Percentiles rank a stretch among this genome's conserved stretches.
These are phyloP conservation scores for Globisporangium canariense DNA, from an alignment of 352 stramenopile genomes.

Conservation along the genomic window DNA sequence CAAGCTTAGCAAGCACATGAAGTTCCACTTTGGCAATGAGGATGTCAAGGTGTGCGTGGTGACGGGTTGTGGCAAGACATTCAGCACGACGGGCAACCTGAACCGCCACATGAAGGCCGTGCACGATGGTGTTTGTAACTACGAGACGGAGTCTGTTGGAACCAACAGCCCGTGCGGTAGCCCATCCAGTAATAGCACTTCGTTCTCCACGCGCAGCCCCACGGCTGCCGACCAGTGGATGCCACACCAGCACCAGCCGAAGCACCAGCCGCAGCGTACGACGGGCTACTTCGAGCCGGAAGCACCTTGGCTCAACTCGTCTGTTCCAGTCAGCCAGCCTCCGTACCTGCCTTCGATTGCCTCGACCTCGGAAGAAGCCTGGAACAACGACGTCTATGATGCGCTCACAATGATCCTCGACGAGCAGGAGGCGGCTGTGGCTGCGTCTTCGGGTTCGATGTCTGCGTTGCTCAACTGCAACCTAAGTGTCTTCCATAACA, in stretches of 20 bases:
- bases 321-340: background rate
- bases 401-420: slow-evolving; percentile 11
- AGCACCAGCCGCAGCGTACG: background rate
- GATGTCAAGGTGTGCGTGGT: slow-evolving; percentile 31
- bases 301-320: background rate
- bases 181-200: background rate
- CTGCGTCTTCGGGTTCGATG: background rate
- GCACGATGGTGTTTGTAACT: background rate
- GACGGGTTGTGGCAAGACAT: slow-evolving; percentile 37
- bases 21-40: slow-evolving; percentile 30
- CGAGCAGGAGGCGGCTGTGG: background rate
- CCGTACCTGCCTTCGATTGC: background rate
- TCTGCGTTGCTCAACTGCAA: slow-evolving; percentile 10
- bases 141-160: too few species aligned
- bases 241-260: background rate
- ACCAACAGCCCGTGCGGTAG: too few species aligned
- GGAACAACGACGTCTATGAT: slow-evolving; percentile 11
- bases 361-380: background rate
- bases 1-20: too few species aligned
- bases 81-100: slow-evolving; percentile 51
- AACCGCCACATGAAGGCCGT: slow-evolving; percentile 27
- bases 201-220: background rate
- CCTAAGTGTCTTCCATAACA: slow-evolving; percentile 10
- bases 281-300: slow-evolving; percentile 9
- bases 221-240: slow-evolving; percentile 7